Conservation (phyloP, 2,329 filamentous ascomycete genomes). For the Aschersonia sp. region DNA sequence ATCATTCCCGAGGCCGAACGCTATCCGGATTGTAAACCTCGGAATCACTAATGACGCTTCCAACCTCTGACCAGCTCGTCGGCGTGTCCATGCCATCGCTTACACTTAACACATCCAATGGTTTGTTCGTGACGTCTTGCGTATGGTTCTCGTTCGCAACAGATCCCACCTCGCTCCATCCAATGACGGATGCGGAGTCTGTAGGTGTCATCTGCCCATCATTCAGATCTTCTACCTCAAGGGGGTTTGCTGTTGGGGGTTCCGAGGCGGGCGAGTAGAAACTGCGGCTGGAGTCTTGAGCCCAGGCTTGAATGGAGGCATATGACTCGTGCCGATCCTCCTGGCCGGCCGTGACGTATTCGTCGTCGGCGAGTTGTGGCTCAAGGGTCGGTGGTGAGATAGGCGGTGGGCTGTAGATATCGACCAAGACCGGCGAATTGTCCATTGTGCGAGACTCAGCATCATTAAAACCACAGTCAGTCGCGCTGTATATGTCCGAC, state of each 20-base stretch:
- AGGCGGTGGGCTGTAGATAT: no score
- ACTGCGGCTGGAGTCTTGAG: conserved; percentile 34
- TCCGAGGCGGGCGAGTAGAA: conserved; percentile 48
- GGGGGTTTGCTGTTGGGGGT: conserved; percentile 24
- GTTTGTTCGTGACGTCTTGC: conserved; percentile 18
- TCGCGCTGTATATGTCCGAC: conserved; percentile 44
- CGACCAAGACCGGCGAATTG: no score
- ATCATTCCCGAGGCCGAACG: background rate
- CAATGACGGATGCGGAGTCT: conserved; percentile 40
- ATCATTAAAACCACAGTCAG: conserved; percentile 24
- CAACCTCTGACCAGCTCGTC: conserved; percentile 50
- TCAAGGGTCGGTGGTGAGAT: conserved; percentile 10
- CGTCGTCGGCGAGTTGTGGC: conserved; percentile 21
- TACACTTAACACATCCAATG: conserved; percentile 44
- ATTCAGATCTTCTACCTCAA: conserved; percentile 34
- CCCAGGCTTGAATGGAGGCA: conserved; percentile 48
- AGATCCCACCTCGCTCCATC: conserved; percentile 30
- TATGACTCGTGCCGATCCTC: conserved; percentile 33
- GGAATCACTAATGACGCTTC: conserved; percentile 45
- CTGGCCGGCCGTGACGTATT: conserved; percentile 33
- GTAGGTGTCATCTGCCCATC: conserved; percentile 43
- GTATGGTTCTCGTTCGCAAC: conserved; percentile 24
- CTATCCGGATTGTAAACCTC: conserved; percentile 22
- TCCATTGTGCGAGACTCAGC: background rate
- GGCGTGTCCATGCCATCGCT: conserved; percentile 45